Base-by-base conservation (phyloP, 805 yeast genomes). In the Yarrowia divulgata region DNA sequence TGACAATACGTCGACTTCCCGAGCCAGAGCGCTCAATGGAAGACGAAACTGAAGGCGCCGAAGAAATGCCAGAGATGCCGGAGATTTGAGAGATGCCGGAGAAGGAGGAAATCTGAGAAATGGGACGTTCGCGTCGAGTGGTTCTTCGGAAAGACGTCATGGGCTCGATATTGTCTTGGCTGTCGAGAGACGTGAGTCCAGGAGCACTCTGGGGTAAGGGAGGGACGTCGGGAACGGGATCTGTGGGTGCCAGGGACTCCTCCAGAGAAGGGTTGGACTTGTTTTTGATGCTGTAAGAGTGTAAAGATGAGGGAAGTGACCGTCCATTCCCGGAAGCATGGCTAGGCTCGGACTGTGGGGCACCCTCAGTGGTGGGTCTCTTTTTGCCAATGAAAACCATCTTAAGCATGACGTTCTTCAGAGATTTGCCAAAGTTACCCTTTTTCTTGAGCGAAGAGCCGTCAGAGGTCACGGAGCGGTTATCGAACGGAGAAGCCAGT, bases 31-130 rank as follows among this genome's bases (percentile, higher is more conserved):
- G 40, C 29, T 69, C 62, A 6, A 69, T 16, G n/a, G 68, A 73
- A 8, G 75, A 73, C 16, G 57, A 52, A 13, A 71, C 70, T 8
- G 76, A 73, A 10, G 70, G 69, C 12, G 72, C 72, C 3, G 76
- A 72, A 9, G 76, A 74, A 14, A 73, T 19, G 58, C 71, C 75
- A 2, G 76, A 74, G 45, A 78, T 77, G 5, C 85, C 83, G 0
- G 88, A 85, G 50, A 83, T 81, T 69, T 85, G 88, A 0, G 89
- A 85, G 48, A 81, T 77, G 3, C 82, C 81, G 0, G 86, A 84
- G n/a, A 83, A 78, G 1, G 68, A 48, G 0, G 89, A 86, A 0
- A 85, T 74, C 48, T 82, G 80, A 0, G 90, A 86, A 0, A 81
- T 79, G 4, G 88, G 88, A 63, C 89, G 77, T 37, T 79, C 69